Evolutionary conservation across 2,329 filamentous ascomycete species (phyloP), one percentile per base, ranked within the genome.

Genomic region (Penicillium griseofulvum): DNA sequence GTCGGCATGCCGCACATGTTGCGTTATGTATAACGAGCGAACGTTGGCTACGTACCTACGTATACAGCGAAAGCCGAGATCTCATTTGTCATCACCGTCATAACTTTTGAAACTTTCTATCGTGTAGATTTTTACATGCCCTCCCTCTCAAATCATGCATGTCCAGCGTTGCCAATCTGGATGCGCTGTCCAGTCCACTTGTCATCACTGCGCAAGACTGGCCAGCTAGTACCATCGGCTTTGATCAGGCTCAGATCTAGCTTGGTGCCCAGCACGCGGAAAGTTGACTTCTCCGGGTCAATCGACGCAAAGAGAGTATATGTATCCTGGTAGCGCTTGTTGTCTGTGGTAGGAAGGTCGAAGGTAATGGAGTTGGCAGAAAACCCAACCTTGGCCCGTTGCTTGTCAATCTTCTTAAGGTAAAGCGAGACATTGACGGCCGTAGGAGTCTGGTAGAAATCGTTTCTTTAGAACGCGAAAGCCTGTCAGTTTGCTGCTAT

Each of bases 371-470:
- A 78, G 45, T 81, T 76, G 10, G 82, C 68, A 34, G 79, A 73
- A 71, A 97, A 93, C 24, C 82, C 79, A 43, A 97, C 82, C 62
- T 83, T 87, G 49, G 91, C 89, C 26, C 78, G 83, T 24, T 87
- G 83, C 76, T 93, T 95, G 76, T 92, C 86, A 67, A 99, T 96
- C 79, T 97, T 97, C 81, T 97, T 99, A 52, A 97, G 82, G 77
- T 96, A 99, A 64, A 97, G 88, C 9, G 90, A 94, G 2, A 89
- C 92, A 63, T 95, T 96, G 54, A 97, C 90, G 14, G 85, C 86
- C 12, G 84, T 83, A 2, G 88, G 80, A 1, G 94, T 97, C 75
- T 99, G 94, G 77, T 99, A 99, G 76, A 93, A 99, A 75, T 99
- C 94, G 70, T 89, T 86, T 57, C 88, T 89, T 67, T 44, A 29